Evolutionary conservation across 177 flowering plant species (phyloP), one percentile per base, ranked within the genome.

Genomic region (Telopea speciosissima): DNA sequence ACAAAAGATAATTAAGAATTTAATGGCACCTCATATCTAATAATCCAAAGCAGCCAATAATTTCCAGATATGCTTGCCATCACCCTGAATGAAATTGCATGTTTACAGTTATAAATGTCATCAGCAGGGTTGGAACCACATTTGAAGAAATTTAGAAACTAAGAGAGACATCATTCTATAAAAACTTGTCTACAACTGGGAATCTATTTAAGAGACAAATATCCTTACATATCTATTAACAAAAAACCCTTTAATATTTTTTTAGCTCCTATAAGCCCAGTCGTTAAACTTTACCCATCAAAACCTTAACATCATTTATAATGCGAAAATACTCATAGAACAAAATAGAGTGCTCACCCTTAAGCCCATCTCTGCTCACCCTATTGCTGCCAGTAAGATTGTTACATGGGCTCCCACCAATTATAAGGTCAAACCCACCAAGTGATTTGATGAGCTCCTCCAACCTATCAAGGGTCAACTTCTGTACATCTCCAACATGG

Each of bases 351-450:
- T 88, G 80, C 36, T 80, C 75, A 33, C 97, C 94, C 73, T 88
- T 86, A 19, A 91, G 85, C 14, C 94, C 97, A 77, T 87, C 88
- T 52, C 90, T 79, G 71, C 76, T 77, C 1, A 74, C 76, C 31
- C 97, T 72, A 69, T 91, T 88, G 75, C 91, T 83, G 5, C 97
- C 97, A 3, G 92, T 80, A 0, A 89, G 88, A 62, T 91, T 91
- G 59, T 91, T 89, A 63, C 97, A 89, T 0, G 97, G 97, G 70
- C 92, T 87, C 6, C 97, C 97, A 8, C 97, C 97, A 64, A 91
- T 70, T 1, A 91, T 76, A 3, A 91, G 81, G 69, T 91, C 94
- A 68, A 91, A 88, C 1, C 87, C 87, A 1, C 91, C 94, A 28
- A 77, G 69, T 1, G 67, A 1, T 24, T 31, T 62, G 40, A 88